Evolutionary conservation across 768 basidiomycete species (phyloP).

Genomic region (Lentinula guzmanii): DNA sequence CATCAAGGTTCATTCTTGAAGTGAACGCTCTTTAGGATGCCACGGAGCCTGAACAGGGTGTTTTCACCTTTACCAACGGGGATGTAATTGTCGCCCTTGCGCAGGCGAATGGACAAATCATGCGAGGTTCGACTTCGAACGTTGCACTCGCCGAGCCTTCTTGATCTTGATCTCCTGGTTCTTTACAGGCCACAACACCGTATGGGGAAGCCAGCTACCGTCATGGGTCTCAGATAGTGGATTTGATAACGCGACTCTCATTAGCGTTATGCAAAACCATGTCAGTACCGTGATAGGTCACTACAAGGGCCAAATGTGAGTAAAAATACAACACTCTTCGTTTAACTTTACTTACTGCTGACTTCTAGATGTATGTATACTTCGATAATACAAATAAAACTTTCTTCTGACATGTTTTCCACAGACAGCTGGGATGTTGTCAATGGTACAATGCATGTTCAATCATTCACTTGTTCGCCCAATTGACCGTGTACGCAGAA

Average conservation of each 20-base stretch:
- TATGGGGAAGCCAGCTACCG: conserved; percentile 50
- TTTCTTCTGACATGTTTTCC: conserved; percentile 2
- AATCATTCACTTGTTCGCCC: too few species aligned
- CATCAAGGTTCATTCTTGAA: background rate
- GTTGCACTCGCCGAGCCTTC: background rate
- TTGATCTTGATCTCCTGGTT: background rate
- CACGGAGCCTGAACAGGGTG: conserved; percentile 42
- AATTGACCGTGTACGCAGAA: conserved; percentile 15
- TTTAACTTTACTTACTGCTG: background rate
- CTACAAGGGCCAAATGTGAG: conserved; percentile 47
- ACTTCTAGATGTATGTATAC: conserved; percentile 4
- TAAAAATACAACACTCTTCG: background rate
- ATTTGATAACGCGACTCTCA: conserved; percentile 35
- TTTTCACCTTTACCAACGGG: conserved; percentile 39
- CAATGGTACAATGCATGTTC: conserved; percentile 17
- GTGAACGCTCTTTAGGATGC: conserved; percentile 35
- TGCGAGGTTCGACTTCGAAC: conserved; percentile 27
- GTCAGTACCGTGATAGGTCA: conserved; percentile 44
- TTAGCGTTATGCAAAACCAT: conserved; percentile 41
- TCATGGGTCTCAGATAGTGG: conserved; percentile 39
- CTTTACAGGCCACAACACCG: conserved; percentile 34
- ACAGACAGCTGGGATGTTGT: conserved; percentile 32
- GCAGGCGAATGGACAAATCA: conserved; percentile 36
- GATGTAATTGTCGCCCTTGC: conserved; percentile 40
- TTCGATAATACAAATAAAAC: background rate